Evolutionary conservation across 257 asterid species (phyloP), one percentile per base, ranked within the genome.

Genomic region (Paraleonurus japonicus): DNA sequence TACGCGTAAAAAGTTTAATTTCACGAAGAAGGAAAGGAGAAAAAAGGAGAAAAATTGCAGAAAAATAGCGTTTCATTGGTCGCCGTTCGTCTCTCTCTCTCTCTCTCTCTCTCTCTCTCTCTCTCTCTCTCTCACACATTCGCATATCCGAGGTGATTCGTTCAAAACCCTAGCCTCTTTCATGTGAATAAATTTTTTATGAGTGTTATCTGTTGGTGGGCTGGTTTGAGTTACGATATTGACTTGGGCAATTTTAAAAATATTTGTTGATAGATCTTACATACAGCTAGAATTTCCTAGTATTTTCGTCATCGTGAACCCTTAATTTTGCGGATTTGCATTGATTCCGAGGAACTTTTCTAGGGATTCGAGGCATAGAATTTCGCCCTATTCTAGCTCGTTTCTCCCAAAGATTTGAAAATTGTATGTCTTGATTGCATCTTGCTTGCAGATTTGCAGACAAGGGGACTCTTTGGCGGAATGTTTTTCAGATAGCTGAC

Each of bases 371-470:
- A 67, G 73, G 76, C 69, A 77, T 79, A 67, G 83, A 41, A 77
- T 74, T 63, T 60, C 69, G 54, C 72, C 62, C 72, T 26, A 60
- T 19, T 75, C 65, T 10, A 60, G 83, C 80, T 80, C 78, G 66
- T 65, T 67, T 48, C 11, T 65, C 64, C 67, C 35, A 20, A 78
- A 13, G 22, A 59, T 64, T 70, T 72, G 81, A 32, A 43, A 62
- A 32, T 67, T 69, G 74, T 71, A 26, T 55, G 72, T 65, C 51
- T 63, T 58, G 48, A 43, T 79, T 78, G 63, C 66, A 32, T 45
- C 59, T 57, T 68, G 80, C 71, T 80, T 73, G 79, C 83, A 48
- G 85, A 79, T 84, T 84, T 78, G 82, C 71, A 72, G 82, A 82
- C 82, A 72, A 26, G 71, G 77, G 67, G 68, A 54, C 74, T 65